A percentile compares a stretch with the other conserved stretches of the same genome.
phyloP scores from a whole-genome alignment of 371 early-diverging fungal genomes.

The Amoeboaphelidium occidentale region DNA sequence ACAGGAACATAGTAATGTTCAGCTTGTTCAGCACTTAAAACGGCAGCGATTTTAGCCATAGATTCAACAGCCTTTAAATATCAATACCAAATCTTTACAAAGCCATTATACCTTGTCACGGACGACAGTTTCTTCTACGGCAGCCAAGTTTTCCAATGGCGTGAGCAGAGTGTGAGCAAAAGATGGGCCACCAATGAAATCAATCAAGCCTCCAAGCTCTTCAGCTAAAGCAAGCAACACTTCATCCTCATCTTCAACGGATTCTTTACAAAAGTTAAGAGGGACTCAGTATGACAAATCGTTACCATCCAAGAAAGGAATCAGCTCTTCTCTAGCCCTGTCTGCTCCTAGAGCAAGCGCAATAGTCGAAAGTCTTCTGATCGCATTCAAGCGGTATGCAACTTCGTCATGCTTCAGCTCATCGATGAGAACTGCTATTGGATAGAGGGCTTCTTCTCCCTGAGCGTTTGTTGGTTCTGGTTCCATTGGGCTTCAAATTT shows the following conservation, averaged over 20 bases:
- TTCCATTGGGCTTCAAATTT: too few species aligned
- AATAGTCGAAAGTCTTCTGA: constrained; percentile 63
- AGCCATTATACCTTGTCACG: constrained; percentile 84
- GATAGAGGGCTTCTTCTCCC: constrained; percentile 18
- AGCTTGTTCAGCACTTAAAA: constrained; percentile 43
- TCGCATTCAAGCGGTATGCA: constrained; percentile 65
- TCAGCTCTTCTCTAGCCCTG: constrained; percentile 77
- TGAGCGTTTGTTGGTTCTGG: not conserved
- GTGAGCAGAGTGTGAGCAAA: constrained; percentile 59
- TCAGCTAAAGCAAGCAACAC: constrained; percentile 76
- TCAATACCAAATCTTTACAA: not conserved
- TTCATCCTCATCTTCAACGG: constrained; percentile 93
- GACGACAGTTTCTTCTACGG: constrained; percentile 88
- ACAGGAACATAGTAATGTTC: constrained; percentile 72
- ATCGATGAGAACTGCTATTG: constrained; percentile 77
- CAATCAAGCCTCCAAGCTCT: constrained; percentile 68
- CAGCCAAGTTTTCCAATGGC: constrained; percentile 80
- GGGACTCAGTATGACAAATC: not conserved
- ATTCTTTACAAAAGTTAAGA: too few species aligned
- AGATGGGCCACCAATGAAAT: constrained; percentile 67
- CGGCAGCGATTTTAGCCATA: constrained; percentile 43
- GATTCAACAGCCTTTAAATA: constrained; percentile 65
- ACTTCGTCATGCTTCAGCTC: constrained; percentile 94
- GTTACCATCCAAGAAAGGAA: constrained; percentile 86
- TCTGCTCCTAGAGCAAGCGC: constrained; percentile 83